Evolutionary conservation across 345 rosid genomes (phyloP).

Genomic region (Eucalyptus curtisii): DNA sequence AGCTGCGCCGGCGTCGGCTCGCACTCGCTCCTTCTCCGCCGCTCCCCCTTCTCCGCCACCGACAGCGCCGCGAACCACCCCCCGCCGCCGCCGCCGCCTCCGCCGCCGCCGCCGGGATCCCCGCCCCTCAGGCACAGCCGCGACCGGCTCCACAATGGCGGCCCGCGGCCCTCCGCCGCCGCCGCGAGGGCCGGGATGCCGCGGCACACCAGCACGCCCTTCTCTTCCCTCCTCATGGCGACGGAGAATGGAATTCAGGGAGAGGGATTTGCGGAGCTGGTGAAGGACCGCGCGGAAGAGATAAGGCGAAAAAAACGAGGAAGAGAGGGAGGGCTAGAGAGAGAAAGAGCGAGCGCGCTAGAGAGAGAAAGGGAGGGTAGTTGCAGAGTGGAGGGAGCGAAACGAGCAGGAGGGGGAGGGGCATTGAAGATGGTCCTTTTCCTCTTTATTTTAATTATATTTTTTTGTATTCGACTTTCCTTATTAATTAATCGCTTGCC

Average conservation of each 20-base stretch:
- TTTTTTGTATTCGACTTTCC: background rate
- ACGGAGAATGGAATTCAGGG: background rate
- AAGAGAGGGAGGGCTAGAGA: background rate
- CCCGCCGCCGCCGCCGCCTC: constrained; percentile 5
- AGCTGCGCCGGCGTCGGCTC: constrained; percentile 61
- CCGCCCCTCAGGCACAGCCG: background rate
- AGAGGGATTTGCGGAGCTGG: constrained; percentile 10
- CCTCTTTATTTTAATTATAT: background rate
- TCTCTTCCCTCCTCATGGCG: constrained; percentile 35
- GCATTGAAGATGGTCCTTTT: background rate
- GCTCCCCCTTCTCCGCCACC: constrained; percentile 41
- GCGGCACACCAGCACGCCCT: constrained; percentile 17
- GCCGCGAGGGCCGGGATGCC: constrained; percentile 26
- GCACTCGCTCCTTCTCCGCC: constrained; percentile 9
- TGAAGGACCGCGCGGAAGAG: background rate
- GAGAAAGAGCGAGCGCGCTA: background rate
- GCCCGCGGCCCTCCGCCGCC: constrained; percentile 4
- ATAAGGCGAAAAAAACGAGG: background rate
- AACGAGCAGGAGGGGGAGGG: background rate
- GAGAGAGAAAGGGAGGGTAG: background rate
- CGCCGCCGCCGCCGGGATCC: background rate
- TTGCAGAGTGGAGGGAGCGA: background rate
- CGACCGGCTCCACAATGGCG: constrained; percentile 7
- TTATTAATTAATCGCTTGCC: background rate
- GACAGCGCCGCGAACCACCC: constrained; percentile 68